These are phyloP conservation scores for Calonectria crousiana DNA, from an alignment of 2,329 filamentous ascomycete genomes.

Conservation along the genomic window DNA sequence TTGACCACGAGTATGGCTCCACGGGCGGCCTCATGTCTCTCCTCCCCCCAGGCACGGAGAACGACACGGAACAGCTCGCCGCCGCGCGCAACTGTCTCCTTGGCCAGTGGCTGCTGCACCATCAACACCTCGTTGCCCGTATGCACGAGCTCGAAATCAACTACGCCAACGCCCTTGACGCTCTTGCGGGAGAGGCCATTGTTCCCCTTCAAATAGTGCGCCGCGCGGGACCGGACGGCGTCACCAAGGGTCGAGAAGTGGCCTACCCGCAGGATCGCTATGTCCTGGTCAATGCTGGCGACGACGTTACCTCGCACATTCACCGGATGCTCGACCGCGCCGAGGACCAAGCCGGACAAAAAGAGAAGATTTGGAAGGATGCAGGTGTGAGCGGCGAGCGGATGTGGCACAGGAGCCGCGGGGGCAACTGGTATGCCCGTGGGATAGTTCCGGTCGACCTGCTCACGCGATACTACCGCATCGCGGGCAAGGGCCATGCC, in stretches of 20 bases:
- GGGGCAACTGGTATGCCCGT: constrained; percentile 48
- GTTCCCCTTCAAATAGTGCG: constrained; percentile 66
- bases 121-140: constrained; percentile 65
- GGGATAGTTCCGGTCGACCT: constrained; percentile 64
- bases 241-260: constrained; percentile 63
- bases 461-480: constrained; percentile 64
- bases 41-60: constrained; percentile 56
- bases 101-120: constrained; percentile 68
- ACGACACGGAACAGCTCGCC: constrained; percentile 51
- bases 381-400: constrained; percentile 58
- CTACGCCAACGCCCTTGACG: constrained; percentile 64
- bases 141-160: constrained; percentile 69
- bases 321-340: constrained; percentile 60
- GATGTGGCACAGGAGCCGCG: constrained; percentile 46
- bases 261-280: constrained; percentile 67
- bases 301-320: constrained; percentile 62
- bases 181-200: constrained; percentile 62
- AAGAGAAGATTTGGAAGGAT: constrained; percentile 49
- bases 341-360: constrained; percentile 55
- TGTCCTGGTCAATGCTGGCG: constrained; percentile 66
- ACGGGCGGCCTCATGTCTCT: constrained; percentile 68
- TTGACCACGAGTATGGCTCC: constrained; percentile 69
- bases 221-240: constrained; percentile 63
- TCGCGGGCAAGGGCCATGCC: constrained; percentile 56
- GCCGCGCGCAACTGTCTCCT: constrained; percentile 64